These are phyloP conservation scores for Dactylellina drechsleri DNA, from an alignment of 2,329 filamentous ascomycete genomes.

Conservation along the genomic window DNA sequence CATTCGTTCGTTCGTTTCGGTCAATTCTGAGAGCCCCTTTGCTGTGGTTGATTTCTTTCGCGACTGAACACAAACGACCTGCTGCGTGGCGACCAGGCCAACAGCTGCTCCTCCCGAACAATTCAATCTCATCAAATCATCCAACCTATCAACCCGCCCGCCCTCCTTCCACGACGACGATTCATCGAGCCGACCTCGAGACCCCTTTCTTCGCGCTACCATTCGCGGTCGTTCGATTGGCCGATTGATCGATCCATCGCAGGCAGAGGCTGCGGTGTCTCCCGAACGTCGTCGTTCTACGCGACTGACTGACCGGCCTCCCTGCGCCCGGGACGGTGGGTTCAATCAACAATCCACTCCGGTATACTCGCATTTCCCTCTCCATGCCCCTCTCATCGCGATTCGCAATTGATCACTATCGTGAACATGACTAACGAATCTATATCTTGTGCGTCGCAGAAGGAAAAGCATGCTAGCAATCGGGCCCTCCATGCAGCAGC, in stretches of 20 bases:
- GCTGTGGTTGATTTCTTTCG: conserved; percentile 19
- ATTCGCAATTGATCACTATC: background rate
- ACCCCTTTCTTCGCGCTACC: background rate
- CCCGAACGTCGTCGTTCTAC: conserved; percentile 25
- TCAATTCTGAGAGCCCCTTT: conserved; percentile 19
- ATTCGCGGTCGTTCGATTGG: background rate
- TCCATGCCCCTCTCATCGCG: background rate
- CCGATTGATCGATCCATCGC: background rate
- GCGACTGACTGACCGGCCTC: conserved; percentile 29
- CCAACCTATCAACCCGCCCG: too few relatives aligned
- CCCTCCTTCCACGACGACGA: too few relatives aligned
- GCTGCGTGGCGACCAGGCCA: conserved; percentile 8
- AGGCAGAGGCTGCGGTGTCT: conserved; percentile 5
- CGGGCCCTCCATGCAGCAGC: conserved; percentile 54
- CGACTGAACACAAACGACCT: too few relatives aligned
- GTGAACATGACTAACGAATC: background rate
- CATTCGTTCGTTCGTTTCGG: background rate
- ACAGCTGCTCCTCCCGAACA: background rate
- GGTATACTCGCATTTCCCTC: conserved; percentile 13
- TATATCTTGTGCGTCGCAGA: conserved; percentile 12
- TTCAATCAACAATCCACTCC: conserved; percentile 47
- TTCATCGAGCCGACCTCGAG: background rate
- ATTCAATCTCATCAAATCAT: too few relatives aligned
- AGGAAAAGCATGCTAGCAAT: conserved; percentile 53
- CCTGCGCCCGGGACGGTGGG: conserved; percentile 51